Evolutionary conservation across 257 asterid species (phyloP).

Genomic region (Fraxinus pennsylvanica): DNA sequence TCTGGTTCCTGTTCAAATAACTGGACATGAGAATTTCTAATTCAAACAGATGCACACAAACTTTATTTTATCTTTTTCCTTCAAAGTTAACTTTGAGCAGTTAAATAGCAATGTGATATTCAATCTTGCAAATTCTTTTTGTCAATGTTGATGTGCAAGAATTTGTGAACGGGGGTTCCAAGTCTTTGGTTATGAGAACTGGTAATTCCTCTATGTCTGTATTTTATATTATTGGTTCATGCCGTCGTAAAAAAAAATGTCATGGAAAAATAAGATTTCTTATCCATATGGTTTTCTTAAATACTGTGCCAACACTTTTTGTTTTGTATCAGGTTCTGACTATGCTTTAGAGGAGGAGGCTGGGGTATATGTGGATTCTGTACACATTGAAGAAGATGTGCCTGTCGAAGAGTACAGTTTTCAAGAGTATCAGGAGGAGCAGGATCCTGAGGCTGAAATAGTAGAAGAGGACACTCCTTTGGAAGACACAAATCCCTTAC

Average conservation of each 20-base stretch:
- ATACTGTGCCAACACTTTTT: neutral
- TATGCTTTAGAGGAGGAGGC: constrained; percentile 48
- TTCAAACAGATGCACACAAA: neutral
- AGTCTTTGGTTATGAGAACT: neutral
- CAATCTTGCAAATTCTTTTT: neutral
- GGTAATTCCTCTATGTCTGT: neutral
- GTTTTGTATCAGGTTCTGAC: constrained; percentile 35
- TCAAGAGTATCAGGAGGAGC: constrained; percentile 33
- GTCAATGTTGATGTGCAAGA: neutral
- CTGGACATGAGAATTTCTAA: neutral
- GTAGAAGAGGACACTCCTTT: constrained; percentile 35
- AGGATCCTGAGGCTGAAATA: constrained; percentile 24
- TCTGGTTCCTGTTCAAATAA: neutral
- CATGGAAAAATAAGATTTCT: neutral
- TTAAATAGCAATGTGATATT: neutral
- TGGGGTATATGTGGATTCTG: constrained; percentile 34
- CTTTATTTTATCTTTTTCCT: neutral
- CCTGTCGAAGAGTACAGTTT: constrained; percentile 35
- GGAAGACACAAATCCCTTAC: constrained; percentile 32
- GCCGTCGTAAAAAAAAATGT: neutral
- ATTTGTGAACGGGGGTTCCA: neutral
- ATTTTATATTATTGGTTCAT: neutral
- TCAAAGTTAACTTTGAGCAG: neutral
- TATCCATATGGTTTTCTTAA: neutral
- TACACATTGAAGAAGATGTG: constrained; percentile 37